Conservation (phyloP, 805 yeast genomes). For the Kuraishia cidri region DNA sequence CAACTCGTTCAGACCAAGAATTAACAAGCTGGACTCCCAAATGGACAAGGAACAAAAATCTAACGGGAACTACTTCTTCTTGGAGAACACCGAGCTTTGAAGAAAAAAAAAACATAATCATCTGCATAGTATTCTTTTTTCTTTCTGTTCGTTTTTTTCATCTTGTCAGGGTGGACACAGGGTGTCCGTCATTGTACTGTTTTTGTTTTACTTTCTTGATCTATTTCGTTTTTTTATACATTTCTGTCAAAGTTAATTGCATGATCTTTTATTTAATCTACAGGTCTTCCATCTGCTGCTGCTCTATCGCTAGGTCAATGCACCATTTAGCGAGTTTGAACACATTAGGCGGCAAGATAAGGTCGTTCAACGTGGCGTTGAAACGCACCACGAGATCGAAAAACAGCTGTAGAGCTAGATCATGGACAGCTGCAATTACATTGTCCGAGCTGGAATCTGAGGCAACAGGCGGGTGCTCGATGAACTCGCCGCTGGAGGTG, state of each 20-base stretch:
- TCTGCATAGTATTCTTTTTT: too few relatives aligned
- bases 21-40: slow-evolving; percentile 94
- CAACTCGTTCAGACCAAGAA: slow-evolving; percentile 96
- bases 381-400: slow-evolving; percentile 56
- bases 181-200: too few relatives aligned
- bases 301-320: slow-evolving; percentile 52
- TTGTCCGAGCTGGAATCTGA: slow-evolving; percentile 20
- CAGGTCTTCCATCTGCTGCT: slow-evolving; percentile 24
- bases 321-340: slow-evolving; percentile 67
- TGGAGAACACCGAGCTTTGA: slow-evolving; percentile 61
- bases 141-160: too few relatives aligned
- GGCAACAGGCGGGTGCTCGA: slow-evolving; percentile 24
- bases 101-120: too few relatives aligned
- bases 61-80: slow-evolving; percentile 90
- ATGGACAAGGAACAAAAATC: slow-evolving; percentile 98
- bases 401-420: slow-evolving; percentile 55
- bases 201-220: too few relatives aligned
- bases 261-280: too few relatives aligned
- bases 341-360: slow-evolving; percentile 53
- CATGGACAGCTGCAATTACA: slow-evolving; percentile 48
- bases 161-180: too few relatives aligned
- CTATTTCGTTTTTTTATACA: too few relatives aligned
- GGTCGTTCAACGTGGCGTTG: slow-evolving; percentile 55
- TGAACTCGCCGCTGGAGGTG: slow-evolving; percentile 38
- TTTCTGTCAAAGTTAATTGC: too few relatives aligned